A percentile compares a stretch with the other conserved stretches of the same genome.
Conservation (phyloP, 73 alveolate species). For the Paraurostyla sp. region DNA sequence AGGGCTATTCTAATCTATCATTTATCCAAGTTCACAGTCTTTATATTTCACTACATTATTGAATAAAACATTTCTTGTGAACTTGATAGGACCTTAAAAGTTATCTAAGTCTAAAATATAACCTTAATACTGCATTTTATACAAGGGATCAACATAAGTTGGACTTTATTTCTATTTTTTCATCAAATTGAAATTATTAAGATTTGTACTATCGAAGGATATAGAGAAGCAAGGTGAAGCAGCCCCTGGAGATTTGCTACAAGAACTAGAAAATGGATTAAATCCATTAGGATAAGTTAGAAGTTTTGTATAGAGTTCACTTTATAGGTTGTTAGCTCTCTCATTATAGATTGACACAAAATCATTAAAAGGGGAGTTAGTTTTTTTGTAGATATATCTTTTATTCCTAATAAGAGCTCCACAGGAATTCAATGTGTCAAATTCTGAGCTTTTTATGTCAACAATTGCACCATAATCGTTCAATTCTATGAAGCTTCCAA, state of each 20-base stretch:
- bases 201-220: background rate
- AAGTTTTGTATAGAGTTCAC: background rate
- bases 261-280: too few relatives aligned
- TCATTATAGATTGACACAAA: background rate
- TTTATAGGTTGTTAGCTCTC: background rate
- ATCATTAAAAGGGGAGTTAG: background rate
- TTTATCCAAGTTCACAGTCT: background rate
- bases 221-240: background rate
- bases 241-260: too few relatives aligned
- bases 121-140: background rate
- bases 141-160: background rate
- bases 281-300: background rate
- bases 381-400: background rate
- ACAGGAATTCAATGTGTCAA: background rate
- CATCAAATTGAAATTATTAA: background rate
- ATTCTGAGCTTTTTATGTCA: background rate
- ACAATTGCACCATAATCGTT: background rate
- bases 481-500: background rate
- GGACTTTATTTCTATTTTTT: background rate
- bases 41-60: background rate
- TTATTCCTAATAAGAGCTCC: conserved; percentile 1
- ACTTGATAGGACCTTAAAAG: background rate
- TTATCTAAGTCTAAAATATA: background rate
- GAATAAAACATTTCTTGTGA: background rate
- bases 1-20: background rate